phyloP scores from a whole-genome alignment of 495 filamentous ascomycete genomes.

The Xylaria cubensis region DNA sequence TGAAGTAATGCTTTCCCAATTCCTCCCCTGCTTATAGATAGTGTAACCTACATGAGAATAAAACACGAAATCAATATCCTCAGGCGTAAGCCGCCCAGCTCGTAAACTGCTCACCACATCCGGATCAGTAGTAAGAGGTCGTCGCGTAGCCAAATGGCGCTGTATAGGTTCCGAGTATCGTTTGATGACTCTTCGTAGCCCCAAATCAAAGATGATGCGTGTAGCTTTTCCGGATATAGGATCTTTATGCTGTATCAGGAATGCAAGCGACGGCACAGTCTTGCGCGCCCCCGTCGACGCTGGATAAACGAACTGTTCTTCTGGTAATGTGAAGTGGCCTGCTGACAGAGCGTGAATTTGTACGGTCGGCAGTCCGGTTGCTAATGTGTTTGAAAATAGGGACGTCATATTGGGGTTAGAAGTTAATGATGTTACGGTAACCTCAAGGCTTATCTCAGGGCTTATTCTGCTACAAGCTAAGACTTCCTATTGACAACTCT shows the following conservation, averaged over 20 bases:
- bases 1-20: not conserved
- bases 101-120: constrained; percentile 45
- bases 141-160: constrained; percentile 43
- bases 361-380: constrained; percentile 43
- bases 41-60: constrained; percentile 45
- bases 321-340: constrained; percentile 49
- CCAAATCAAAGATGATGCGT: constrained; percentile 51
- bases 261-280: constrained; percentile 39
- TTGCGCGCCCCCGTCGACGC: constrained; percentile 32
- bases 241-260: constrained; percentile 47
- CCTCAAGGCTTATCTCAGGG: not conserved
- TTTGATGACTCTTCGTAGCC: constrained; percentile 41
- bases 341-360: constrained; percentile 54
- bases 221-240: constrained; percentile 28
- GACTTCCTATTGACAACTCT: not conserved
- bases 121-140: constrained; percentile 43
- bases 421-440: not conserved
- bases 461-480: not conserved
- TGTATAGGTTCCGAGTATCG: constrained; percentile 44
- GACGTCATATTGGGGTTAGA: not conserved
- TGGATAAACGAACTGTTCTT: constrained; percentile 49
- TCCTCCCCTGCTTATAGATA: not conserved
- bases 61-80: constrained; percentile 51
- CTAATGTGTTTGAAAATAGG: not conserved
- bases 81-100: constrained; percentile 37